A percentile compares a stretch with the other conserved stretches of the same genome.
These are phyloP conservation scores for Claviceps maximensis DNA, from an alignment of 2,329 filamentous ascomycete genomes.

Conservation along the genomic window DNA sequence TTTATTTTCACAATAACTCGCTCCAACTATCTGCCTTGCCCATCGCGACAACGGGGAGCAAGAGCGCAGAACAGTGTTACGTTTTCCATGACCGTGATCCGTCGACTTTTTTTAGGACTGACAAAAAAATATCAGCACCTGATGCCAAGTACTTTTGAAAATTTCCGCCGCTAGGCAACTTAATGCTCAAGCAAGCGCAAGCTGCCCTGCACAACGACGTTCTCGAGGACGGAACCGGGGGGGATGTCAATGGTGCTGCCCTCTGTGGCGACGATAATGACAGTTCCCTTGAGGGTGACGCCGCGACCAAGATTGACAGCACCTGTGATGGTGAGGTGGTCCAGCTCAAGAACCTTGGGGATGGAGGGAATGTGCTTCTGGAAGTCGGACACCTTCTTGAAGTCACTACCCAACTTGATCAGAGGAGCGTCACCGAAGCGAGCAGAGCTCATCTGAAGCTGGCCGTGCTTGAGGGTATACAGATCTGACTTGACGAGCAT, in stretches of 20 bases:
- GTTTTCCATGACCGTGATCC: no score
- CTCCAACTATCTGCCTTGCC: neutral
- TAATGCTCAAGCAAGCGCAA: constrained; percentile 61
- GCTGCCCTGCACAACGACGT: constrained; percentile 96
- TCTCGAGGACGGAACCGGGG: constrained; percentile 92
- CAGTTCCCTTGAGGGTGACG: constrained; percentile 92
- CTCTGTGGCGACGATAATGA: constrained; percentile 97
- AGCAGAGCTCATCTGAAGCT: constrained; percentile 91
- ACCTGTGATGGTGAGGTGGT: constrained; percentile 94
- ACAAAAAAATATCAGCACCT: neutral
- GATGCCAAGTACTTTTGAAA: neutral
- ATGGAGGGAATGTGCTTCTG: constrained; percentile 78
- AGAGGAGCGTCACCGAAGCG: constrained; percentile 93
- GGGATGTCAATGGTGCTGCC: constrained; percentile 96
- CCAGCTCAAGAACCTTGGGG: constrained; percentile 80
- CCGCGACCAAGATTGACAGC: constrained; percentile 93
- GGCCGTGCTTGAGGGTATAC: constrained; percentile 96
- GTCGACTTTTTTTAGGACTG: no score
- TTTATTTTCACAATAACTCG: neutral
- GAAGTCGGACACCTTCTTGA: constrained; percentile 99
- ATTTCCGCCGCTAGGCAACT: neutral
- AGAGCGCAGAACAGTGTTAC: no score
- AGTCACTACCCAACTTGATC: constrained; percentile 97
- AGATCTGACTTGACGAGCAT: constrained; percentile 99
- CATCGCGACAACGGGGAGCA: neutral